phyloP scores from a whole-genome alignment of 495 filamentous ascomycete genomes.

The Penicillium desertorum region DNA sequence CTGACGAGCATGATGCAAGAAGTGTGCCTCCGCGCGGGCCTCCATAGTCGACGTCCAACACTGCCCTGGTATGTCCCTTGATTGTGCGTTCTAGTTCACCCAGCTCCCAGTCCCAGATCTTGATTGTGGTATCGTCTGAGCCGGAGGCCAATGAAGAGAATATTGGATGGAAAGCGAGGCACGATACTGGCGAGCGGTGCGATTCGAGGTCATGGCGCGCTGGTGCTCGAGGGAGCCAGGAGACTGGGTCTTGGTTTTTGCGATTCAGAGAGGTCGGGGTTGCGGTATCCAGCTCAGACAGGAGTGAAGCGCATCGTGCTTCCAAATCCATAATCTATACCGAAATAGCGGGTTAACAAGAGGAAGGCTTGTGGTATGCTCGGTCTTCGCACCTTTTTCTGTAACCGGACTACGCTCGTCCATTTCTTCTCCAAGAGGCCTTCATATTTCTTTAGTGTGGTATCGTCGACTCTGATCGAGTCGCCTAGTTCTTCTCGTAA shows the following conservation, averaged over 20 bases:
- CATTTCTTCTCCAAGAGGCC: conserved; percentile 93
- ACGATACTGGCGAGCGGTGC: conserved; percentile 78
- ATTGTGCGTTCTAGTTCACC: conserved; percentile 89
- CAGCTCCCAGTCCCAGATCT: conserved; percentile 98
- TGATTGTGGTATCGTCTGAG: conserved; percentile 90
- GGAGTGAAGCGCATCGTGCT: conserved; percentile 63
- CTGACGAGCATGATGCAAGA: conserved; percentile 85
- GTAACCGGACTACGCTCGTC: conserved; percentile 89
- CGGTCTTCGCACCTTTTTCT: conserved; percentile 66
- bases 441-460: conserved; percentile 60
- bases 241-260: conserved; percentile 77
- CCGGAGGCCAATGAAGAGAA: conserved; percentile 91
- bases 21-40: conserved; percentile 82
- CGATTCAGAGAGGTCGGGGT: conserved; percentile 80
- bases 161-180: conserved; percentile 90
- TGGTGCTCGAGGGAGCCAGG: conserved; percentile 76
- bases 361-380: not conserved
- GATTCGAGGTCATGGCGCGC: conserved; percentile 81
- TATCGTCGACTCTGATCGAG: conserved; percentile 61
- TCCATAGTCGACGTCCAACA: conserved; percentile 88
- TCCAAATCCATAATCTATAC: conserved; percentile 94
- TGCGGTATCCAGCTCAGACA: conserved; percentile 78
- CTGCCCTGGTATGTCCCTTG: conserved; percentile 89
- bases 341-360: conserved; percentile 37
- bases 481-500: conserved; percentile 49